Conservation (phyloP, 2,329 filamentous ascomycete species). For the Achaetomium macrosporum region DNA sequence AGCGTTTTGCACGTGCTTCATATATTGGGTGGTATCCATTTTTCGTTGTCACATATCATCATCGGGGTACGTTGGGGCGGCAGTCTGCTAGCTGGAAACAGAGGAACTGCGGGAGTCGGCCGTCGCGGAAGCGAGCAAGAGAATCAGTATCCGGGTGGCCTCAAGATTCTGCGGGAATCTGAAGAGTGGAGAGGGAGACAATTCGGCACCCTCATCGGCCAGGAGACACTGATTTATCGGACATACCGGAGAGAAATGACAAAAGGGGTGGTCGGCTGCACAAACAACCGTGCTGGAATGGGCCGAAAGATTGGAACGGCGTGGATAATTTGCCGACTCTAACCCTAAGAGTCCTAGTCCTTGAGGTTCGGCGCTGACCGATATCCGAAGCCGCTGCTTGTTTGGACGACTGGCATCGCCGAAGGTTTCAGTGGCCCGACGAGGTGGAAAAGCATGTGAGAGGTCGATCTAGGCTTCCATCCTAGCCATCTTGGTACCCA, state of each 20-base stretch:
- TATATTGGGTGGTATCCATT: too few species aligned
- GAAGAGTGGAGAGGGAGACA: neutral
- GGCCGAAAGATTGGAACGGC: neutral
- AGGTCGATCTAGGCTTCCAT: neutral
- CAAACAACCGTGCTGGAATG: neutral
- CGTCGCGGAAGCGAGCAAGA: conserved; percentile 3
- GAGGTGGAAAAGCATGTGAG: neutral
- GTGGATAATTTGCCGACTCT: neutral
- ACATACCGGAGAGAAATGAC: neutral
- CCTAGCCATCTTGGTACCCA: neutral
- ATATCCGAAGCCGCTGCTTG: too few species aligned
- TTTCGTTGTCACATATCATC: too few species aligned
- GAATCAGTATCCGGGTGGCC: neutral
- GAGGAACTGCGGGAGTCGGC: neutral
- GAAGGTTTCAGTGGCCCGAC: neutral
- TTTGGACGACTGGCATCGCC: too few species aligned
- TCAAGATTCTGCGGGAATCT: neutral
- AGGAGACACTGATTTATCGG: neutral
- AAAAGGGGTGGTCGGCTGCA: neutral
- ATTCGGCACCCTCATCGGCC: neutral
- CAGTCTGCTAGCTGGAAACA: neutral
- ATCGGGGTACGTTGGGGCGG: neutral
- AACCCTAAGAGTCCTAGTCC: too few species aligned
- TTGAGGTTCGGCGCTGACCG: too few species aligned
- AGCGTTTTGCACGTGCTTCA: neutral